Percentiles rank a stretch among this genome's conserved stretches.
phyloP scores from a whole-genome alignment of 148 eudicot genomes.

The Cornus suecica region DNA sequence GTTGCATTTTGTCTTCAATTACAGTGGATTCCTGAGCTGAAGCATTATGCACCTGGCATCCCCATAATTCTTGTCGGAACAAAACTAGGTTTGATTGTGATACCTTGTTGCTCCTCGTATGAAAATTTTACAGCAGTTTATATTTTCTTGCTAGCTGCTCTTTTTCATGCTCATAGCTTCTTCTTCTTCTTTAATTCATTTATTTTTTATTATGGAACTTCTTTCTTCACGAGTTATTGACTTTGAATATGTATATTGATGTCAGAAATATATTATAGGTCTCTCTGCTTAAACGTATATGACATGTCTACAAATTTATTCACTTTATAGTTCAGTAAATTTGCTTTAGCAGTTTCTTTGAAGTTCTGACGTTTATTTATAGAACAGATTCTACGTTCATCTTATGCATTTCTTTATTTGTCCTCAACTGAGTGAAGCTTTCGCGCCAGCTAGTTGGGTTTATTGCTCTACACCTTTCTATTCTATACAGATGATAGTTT shows the following conservation, averaged over 20 bases:
- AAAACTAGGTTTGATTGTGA: constrained; percentile 73
- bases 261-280: neutral
- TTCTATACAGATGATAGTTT: too few species aligned
- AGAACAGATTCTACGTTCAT: neutral
- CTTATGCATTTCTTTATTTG: neutral
- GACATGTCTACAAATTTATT: neutral
- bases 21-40: constrained; percentile 99
- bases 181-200: neutral
- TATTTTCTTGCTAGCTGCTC: neutral
- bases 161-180: neutral
- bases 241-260: neutral
- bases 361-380: neutral
- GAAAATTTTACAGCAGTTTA: neutral
- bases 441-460: too few species aligned
- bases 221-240: neutral
- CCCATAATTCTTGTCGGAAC: constrained; percentile 98
- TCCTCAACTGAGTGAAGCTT: too few species aligned
- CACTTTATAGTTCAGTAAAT: neutral
- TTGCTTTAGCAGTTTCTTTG: neutral
- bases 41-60: constrained; percentile 98
- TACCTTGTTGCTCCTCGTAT: constrained; percentile 2
- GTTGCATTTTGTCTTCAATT: neutral
- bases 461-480: too few species aligned
- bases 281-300: neutral
- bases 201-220: neutral